Evolutionary conservation across 2,329 filamentous ascomycete species (phyloP).

Genomic region (Pseudocercospora fijiensis): DNA sequence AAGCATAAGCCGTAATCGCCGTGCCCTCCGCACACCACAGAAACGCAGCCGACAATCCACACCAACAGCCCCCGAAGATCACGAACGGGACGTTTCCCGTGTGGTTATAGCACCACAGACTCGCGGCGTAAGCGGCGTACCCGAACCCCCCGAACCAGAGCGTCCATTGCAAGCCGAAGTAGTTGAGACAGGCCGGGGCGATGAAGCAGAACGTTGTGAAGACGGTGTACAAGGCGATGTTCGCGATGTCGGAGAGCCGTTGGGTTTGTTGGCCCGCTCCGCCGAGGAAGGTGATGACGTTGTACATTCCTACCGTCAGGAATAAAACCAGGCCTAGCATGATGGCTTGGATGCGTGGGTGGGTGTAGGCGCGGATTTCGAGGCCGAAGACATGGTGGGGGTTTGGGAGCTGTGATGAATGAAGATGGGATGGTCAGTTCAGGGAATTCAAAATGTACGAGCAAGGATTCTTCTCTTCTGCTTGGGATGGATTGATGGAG

Average conservation of each 20-base stretch:
- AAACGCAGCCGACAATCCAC: conserved; percentile 8
- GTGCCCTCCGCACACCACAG: conserved; percentile 10
- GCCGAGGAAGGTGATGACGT: conserved; percentile 12
- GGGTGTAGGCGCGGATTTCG: conserved; percentile 5
- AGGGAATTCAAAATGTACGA: too few relatives aligned
- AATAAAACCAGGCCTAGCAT: conserved; percentile 10
- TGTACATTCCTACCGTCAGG: conserved; percentile 15
- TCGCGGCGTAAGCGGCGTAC: conserved; percentile 9
- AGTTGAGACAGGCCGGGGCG: conserved; percentile 5
- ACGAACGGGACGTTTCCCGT: conserved; percentile 6
- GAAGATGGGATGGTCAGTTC: too few relatives aligned
- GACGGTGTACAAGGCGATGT: conserved; percentile 10
- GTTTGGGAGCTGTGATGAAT: conserved; percentile 6
- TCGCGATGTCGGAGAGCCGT: conserved; percentile 9
- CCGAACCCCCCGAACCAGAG: conserved; percentile 12
- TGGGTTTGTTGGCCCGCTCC: conserved; percentile 10
- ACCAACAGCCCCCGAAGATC: conserved; percentile 11
- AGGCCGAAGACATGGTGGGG: conserved; percentile 1
- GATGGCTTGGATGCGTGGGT: conserved; percentile 8
- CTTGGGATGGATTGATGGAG: too few relatives aligned
- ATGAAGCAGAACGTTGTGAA: conserved; percentile 8
- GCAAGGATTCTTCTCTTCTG: too few relatives aligned
- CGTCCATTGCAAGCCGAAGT: conserved; percentile 9
- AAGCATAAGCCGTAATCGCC: conserved; percentile 8
- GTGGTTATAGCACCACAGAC: conserved; percentile 11